Conservation (phyloP, 2,329 filamentous ascomycete species). For the Scytalidium sp. region DNA sequence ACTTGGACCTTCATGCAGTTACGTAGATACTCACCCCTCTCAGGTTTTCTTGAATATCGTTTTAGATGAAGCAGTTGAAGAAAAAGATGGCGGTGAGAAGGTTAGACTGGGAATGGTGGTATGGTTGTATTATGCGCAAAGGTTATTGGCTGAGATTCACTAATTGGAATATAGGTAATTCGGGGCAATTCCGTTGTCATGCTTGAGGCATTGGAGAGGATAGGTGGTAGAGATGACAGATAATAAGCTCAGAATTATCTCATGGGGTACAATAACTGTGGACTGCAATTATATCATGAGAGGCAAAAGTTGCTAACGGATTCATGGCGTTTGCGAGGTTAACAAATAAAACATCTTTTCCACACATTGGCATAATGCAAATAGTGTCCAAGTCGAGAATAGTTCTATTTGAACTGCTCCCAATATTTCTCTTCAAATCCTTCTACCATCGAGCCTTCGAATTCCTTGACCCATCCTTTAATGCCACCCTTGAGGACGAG, state of each 20-base stretch:
- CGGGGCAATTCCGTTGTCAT: slow-evolving; percentile 98
- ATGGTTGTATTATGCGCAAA: slow-evolving; percentile 36
- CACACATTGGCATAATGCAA: slow-evolving; percentile 15
- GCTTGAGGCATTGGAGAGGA: slow-evolving; percentile 78
- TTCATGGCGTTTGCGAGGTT: slow-evolving; percentile 21
- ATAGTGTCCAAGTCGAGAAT: slow-evolving; percentile 3
- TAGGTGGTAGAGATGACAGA: slow-evolving; percentile 51
- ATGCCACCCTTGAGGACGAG: slow-evolving; percentile 50
- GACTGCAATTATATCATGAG: neutral
- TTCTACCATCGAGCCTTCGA: slow-evolving; percentile 45
- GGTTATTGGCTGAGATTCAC: neutral
- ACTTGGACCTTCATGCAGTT: neutral
- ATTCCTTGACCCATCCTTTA: slow-evolving; percentile 51
- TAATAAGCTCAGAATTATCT: slow-evolving; percentile 5
- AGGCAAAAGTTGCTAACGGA: slow-evolving; percentile 11
- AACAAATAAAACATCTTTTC: slow-evolving; percentile 20
- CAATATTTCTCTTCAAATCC: slow-evolving; percentile 42
- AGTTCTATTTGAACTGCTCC: slow-evolving; percentile 25
- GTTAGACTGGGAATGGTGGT: slow-evolving; percentile 89
- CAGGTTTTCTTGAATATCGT: slow-evolving; percentile 99
- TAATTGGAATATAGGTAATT: slow-evolving; percentile 62
- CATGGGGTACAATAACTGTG: neutral
- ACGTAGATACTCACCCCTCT: neutral
- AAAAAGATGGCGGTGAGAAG: slow-evolving; percentile 90
- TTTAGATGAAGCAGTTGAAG: slow-evolving; percentile 92